phyloP scores from a whole-genome alignment of 2,329 filamentous ascomycete species.

The Claviceps monticola region DNA sequence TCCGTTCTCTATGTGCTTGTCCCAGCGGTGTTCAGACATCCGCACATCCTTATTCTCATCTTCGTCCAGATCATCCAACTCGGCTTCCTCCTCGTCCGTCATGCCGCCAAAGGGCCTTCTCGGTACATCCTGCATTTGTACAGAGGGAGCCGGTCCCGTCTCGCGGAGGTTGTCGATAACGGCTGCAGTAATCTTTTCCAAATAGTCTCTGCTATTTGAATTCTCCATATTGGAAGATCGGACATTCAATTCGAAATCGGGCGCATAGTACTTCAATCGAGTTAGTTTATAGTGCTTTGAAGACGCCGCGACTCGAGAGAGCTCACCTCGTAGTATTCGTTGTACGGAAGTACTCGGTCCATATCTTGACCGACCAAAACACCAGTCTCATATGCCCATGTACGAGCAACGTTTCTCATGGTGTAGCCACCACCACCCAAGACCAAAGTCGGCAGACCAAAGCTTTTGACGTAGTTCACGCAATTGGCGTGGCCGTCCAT shows the following conservation, averaged over 20 bases:
- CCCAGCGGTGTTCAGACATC: slow-evolving; percentile 68
- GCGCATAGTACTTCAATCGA: slow-evolving; percentile 67
- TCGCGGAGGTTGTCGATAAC: slow-evolving; percentile 80
- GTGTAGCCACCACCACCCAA: slow-evolving; percentile 95
- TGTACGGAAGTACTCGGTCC: slow-evolving; percentile 74
- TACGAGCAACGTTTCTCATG: slow-evolving; percentile 89
- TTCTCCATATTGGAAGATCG: slow-evolving; percentile 83
- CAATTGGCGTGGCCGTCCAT: slow-evolving; percentile 94
- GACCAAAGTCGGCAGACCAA: slow-evolving; percentile 74
- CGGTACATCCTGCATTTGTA: slow-evolving; percentile 73
- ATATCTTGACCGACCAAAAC: slow-evolving; percentile 74
- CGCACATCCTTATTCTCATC: slow-evolving; percentile 77
- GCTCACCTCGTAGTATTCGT: slow-evolving; percentile 76
- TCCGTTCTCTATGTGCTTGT: slow-evolving; percentile 60
- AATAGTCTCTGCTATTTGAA: slow-evolving; percentile 68
- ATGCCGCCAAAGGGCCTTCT: slow-evolving; percentile 47
- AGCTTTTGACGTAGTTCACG: slow-evolving; percentile 79
- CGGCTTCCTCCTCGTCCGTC: slow-evolving; percentile 53
- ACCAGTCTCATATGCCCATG: slow-evolving; percentile 95
- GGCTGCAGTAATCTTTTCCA: slow-evolving; percentile 68
- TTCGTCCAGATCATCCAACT: slow-evolving; percentile 58
- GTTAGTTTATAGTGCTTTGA: slow-evolving; percentile 9
- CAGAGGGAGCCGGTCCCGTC: slow-evolving; percentile 73
- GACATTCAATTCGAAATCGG: slow-evolving; percentile 83
- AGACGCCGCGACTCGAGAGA: neutral